phyloP scores from a whole-genome alignment of 805 yeast genomes.

The Candida morakotiae region DNA sequence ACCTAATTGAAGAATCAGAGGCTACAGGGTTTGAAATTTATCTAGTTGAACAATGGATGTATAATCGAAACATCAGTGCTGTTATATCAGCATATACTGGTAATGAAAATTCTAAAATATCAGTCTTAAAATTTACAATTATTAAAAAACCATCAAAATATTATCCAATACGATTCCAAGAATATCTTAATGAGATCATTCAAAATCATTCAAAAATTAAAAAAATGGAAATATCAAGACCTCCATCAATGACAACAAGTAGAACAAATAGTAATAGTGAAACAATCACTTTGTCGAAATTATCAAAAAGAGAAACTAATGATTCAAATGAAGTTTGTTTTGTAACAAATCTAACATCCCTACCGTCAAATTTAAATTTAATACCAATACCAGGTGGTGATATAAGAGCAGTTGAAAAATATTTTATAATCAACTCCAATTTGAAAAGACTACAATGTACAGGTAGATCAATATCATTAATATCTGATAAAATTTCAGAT shows the following conservation, averaged over 20 bases:
- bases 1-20: slow-evolving; percentile 40
- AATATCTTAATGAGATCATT: slow-evolving; percentile 62
- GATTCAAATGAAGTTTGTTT: slow-evolving; percentile 41
- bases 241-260: slow-evolving; percentile 3
- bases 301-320: background rate
- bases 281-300: background rate
- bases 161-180: slow-evolving; percentile 52
- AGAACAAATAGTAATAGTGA: slow-evolving; percentile 3
- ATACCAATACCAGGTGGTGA: slow-evolving; percentile 68
- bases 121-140: slow-evolving; percentile 54
- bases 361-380: slow-evolving; percentile 71
- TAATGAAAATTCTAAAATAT: slow-evolving; percentile 57
- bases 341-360: slow-evolving; percentile 76
- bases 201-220: slow-evolving; percentile 70
- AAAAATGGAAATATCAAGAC: slow-evolving; percentile 25
- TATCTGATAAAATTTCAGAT: slow-evolving; percentile 62
- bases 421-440: slow-evolving; percentile 71
- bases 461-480: slow-evolving; percentile 74
- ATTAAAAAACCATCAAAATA: slow-evolving; percentile 41
- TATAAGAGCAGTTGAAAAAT: slow-evolving; percentile 44
- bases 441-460: slow-evolving; percentile 76
- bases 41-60: slow-evolving; percentile 93
- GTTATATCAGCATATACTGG: slow-evolving; percentile 86
- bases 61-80: slow-evolving; percentile 61
- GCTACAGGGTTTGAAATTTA: slow-evolving; percentile 82